Base-by-base conservation (phyloP, 164 flowering plant species). In the Cinnamomum chago region DNA sequence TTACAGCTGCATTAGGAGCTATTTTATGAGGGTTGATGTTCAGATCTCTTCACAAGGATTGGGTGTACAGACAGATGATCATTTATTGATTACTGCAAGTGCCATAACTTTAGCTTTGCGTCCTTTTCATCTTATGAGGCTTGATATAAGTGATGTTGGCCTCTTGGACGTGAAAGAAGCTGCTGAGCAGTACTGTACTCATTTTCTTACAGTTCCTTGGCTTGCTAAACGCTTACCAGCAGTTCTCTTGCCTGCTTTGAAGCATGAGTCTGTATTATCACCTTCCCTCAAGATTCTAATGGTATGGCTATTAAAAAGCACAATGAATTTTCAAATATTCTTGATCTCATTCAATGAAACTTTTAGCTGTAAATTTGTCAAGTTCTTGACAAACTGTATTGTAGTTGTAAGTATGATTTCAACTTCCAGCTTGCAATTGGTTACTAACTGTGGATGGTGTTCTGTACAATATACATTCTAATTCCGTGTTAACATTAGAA, bases 191-290 rank as follows among this genome's bases (percentile, higher is more conserved):
- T 91, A 84, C 76, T 83, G 84, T 71, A 71, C 86, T 28, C 82
- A 68, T 76, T 68, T 96, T 62, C 93, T 96, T 51, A 89, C 99
- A 66, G 82, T 94, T 80, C 98, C 99, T 65, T 85, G 90, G 87
- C 84, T 96, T 70, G 67, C 80, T 79, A 89, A 89, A 77, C 90
- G 93, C 60, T 77, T 94, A 50, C 97, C 99, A 68, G 76, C 85
- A 66, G 79, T 87, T 78, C 92, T 96, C 9, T 33, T 90, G 70
- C 92, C 95, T 81, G 95, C 99, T 79, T 72, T 96, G 84, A 92
- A 80, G 84, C 99, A 96, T 79, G 81, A 76, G 65, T 86, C 91
- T 65, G 80, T 89, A 28, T 74, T 96, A 71, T 79, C 84, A 58
- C 93, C 93, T 70, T 92, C 97, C 85, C 82, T 92, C 72, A 81